These are phyloP conservation scores for Gnaphalium uliginosum DNA, from an alignment of 129 eudicot genomes.

Conservation along the genomic window DNA sequence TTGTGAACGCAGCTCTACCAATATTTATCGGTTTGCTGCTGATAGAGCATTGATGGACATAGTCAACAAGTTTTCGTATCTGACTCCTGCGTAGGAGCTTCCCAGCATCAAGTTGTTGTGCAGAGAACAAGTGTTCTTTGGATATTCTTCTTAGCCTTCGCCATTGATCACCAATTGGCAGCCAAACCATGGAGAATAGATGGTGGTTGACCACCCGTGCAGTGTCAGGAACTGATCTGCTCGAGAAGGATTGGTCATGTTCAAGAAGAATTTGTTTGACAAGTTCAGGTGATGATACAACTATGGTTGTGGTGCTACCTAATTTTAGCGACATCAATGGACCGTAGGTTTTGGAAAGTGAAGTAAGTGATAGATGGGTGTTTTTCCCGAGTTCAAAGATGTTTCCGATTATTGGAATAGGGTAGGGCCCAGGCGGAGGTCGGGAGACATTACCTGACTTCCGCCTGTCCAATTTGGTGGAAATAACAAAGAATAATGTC, in stretches of 20 bases:
- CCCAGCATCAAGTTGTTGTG: constrained; percentile 3
- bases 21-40: background rate
- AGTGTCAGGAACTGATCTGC: background rate
- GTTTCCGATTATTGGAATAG: constrained; percentile 45
- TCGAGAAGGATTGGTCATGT: constrained; percentile 5
- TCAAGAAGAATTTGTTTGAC: background rate
- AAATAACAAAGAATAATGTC: constrained; percentile 10
- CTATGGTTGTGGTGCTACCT: background rate
- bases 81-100: background rate
- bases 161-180: background rate
- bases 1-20: constrained; percentile 18
- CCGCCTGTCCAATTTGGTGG: background rate
- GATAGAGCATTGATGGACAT: background rate
- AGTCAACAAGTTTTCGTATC: background rate
- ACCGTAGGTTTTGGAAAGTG: constrained; percentile 45
- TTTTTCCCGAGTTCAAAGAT: constrained; percentile 38
- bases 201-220: constrained; percentile 1
- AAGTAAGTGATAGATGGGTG: constrained; percentile 45
- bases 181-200: constrained; percentile 9
- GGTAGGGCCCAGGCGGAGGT: constrained; percentile 48
- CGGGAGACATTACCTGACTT: constrained; percentile 9
- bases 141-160: constrained; percentile 9
- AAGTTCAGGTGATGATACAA: background rate
- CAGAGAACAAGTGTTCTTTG: constrained; percentile 1
- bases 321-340: constrained; percentile 17